These are phyloP conservation scores for Hymenoscyphus linearis DNA, from an alignment of 2,329 filamentous ascomycete genomes.

Conservation along the genomic window DNA sequence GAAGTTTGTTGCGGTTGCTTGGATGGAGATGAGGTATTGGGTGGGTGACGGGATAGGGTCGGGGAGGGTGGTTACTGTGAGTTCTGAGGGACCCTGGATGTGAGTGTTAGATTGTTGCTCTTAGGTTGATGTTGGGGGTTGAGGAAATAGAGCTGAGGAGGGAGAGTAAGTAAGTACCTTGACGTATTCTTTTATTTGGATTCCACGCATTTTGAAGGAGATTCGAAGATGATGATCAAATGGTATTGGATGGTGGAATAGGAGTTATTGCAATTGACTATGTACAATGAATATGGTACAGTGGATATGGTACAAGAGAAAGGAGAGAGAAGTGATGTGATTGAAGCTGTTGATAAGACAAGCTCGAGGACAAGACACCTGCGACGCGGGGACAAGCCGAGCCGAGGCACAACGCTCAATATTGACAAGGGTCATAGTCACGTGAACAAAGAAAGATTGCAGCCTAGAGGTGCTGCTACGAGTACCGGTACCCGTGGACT, in stretches of 20 bases:
- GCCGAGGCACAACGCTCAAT: no score
- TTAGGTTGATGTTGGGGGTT: not conserved
- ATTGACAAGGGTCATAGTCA: no score
- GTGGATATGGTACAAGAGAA: not conserved
- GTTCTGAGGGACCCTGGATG: slow-evolving; percentile 67
- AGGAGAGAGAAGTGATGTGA: not conserved
- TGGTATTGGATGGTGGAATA: no score
- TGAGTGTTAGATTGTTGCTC: slow-evolving; percentile 4
- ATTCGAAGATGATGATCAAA: no score
- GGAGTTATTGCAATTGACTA: no score
- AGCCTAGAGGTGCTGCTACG: no score
- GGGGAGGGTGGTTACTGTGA: slow-evolving; percentile 68
- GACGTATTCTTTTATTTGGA: slow-evolving; percentile 69
- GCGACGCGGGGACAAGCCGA: no score
- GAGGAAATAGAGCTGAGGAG: not conserved
- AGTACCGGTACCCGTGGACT: no score
- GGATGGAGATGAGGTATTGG: slow-evolving; percentile 83
- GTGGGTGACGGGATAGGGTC: slow-evolving; percentile 65
- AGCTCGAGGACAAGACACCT: no score
- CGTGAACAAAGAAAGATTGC: no score
- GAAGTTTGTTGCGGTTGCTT: slow-evolving; percentile 88
- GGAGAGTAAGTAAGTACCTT: slow-evolving; percentile 44
- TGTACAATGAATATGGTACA: not conserved
- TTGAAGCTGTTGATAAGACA: no score
- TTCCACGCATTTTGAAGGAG: slow-evolving; percentile 60